Conservation (phyloP, 495 filamentous ascomycete species). For the Trichoderma asperelloides region DNA sequence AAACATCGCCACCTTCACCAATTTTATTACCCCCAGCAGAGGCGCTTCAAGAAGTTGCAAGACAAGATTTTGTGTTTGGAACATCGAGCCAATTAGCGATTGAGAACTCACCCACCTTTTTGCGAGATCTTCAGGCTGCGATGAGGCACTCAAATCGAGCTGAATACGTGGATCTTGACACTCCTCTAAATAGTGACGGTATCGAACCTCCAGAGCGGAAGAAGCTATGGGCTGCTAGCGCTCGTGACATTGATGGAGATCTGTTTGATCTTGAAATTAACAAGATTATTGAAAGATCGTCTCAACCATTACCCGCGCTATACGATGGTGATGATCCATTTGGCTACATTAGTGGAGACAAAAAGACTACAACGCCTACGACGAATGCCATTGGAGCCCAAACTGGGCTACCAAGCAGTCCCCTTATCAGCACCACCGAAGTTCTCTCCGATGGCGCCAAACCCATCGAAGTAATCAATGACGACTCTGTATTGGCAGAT, state of each 20-base stretch:
- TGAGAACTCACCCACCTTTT: conserved; percentile 60
- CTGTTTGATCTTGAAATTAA: conserved; percentile 50
- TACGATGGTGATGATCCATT: conserved; percentile 10
- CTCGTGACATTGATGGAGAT: conserved; percentile 53
- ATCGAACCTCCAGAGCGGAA: conserved; percentile 11
- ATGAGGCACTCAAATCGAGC: conserved; percentile 51
- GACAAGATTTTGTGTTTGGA: conserved; percentile 82
- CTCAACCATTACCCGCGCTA: conserved; percentile 19
- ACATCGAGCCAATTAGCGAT: conserved; percentile 82
- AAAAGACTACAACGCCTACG: no score
- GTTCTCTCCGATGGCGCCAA: not conserved
- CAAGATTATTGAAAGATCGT: conserved; percentile 39
- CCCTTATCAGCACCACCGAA: not conserved
- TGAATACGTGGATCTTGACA: conserved; percentile 29
- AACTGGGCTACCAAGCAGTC: no score
- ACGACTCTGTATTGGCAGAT: not conserved
- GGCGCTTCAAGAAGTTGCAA: conserved; percentile 56
- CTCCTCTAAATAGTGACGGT: conserved; percentile 20
- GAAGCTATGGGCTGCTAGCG: conserved; percentile 58
- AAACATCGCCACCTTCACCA: conserved; percentile 32
- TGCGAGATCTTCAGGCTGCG: conserved; percentile 61
- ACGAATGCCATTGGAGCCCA: not conserved
- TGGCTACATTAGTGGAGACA: not conserved
- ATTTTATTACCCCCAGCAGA: conserved; percentile 64
- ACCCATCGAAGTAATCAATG: not conserved